A percentile compares a stretch with the other conserved stretches of the same genome.
Conservation (phyloP, 2,329 filamentous ascomycete genomes). For the Corinectria fuckeliana region DNA sequence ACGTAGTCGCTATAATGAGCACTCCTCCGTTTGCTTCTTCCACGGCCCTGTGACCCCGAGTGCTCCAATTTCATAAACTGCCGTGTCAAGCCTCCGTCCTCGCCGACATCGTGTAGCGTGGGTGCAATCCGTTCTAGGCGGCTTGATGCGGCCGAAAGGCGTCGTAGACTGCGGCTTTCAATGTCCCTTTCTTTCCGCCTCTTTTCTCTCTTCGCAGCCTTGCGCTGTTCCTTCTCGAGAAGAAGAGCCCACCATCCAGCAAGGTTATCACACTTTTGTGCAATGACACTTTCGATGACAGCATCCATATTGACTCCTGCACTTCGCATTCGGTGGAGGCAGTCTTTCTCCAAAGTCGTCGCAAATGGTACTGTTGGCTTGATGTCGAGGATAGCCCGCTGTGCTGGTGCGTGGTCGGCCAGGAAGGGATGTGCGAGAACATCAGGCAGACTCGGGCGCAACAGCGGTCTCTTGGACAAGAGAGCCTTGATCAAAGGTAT, state of each 20-base stretch:
- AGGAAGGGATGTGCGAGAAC: constrained; percentile 90
- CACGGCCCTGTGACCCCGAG: constrained; percentile 68
- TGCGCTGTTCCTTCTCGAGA: constrained; percentile 92
- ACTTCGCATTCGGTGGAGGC: constrained; percentile 88
- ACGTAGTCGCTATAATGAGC: constrained; percentile 68
- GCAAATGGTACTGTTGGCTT: constrained; percentile 83
- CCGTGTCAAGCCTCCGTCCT: constrained; percentile 68
- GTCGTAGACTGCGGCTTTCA: constrained; percentile 78
- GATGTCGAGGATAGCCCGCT: constrained; percentile 86
- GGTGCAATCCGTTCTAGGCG: constrained; percentile 82
- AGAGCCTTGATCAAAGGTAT: constrained; percentile 77
- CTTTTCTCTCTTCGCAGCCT: constrained; percentile 78
- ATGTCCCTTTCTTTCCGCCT: constrained; percentile 86
- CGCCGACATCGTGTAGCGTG: constrained; percentile 77
- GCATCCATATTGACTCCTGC: constrained; percentile 93
- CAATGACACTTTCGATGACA: constrained; percentile 91
- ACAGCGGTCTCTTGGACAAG: constrained; percentile 88
- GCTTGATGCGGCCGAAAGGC: constrained; percentile 88
- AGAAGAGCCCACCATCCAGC: constrained; percentile 96
- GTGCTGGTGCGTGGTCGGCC: constrained; percentile 82
- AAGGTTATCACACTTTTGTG: constrained; percentile 86
- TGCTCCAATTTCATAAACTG: constrained; percentile 52
- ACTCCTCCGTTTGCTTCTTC: constrained; percentile 78
- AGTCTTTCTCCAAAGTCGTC: constrained; percentile 87
- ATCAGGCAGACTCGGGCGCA: constrained; percentile 82